Percentiles rank a stretch among this genome's conserved stretches.
These are phyloP conservation scores for Colletotrichum cereale DNA, from an alignment of 2,329 filamentous ascomycete genomes.

Conservation along the genomic window DNA sequence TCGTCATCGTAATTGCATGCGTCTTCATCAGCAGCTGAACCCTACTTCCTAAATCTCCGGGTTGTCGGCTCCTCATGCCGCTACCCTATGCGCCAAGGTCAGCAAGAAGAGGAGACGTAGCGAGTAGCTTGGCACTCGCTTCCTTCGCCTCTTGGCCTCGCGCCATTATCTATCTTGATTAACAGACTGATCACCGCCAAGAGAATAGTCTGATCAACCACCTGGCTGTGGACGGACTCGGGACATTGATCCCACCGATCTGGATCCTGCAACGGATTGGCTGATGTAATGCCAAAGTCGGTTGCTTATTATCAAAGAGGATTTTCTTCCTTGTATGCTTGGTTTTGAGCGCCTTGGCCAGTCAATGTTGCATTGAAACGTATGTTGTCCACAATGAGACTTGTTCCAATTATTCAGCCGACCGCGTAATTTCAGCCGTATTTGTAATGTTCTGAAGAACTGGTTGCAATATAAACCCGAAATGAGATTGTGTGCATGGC, in stretches of 20 bases:
- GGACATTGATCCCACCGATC: background rate
- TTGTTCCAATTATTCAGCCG: background rate
- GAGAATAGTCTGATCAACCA: background rate
- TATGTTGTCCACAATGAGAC: background rate
- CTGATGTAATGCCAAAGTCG: background rate
- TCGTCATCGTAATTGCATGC: background rate
- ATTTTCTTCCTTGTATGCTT: background rate
- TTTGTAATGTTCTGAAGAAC: background rate
- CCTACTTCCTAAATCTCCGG: too few species aligned
- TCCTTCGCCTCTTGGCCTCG: constrained; percentile 24
- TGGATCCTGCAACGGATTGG: too few species aligned
- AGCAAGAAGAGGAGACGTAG: background rate
- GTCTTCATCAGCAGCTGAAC: background rate
- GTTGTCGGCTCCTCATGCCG: too few species aligned
- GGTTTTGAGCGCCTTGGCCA: background rate
- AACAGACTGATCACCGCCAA: background rate
- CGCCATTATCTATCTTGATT: background rate
- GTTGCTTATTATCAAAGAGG: background rate
- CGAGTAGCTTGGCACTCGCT: constrained; percentile 4
- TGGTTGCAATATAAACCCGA: background rate
- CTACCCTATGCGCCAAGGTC: background rate
- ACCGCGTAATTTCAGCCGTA: background rate
- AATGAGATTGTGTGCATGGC: background rate
- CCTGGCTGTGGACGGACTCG: background rate
- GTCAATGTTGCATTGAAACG: background rate